Base-by-base conservation (phyloP, 2,329 filamentous ascomycete genomes). In the Talaromyces sp. region DNA sequence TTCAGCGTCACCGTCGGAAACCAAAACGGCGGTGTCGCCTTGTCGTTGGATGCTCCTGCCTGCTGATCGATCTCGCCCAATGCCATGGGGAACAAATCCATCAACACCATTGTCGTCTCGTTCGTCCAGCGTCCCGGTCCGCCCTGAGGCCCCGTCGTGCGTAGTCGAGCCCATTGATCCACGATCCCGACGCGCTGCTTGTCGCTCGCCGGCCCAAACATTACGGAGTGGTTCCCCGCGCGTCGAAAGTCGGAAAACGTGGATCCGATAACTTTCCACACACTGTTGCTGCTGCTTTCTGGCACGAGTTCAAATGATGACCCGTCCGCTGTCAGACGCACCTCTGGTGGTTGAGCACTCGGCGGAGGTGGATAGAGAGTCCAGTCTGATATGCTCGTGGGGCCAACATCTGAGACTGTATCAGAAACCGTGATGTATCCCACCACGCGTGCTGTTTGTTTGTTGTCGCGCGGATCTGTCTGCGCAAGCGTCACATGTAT, bases 1-100 rank as follows among this genome's bases (percentile, higher is more conserved):
- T 90, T 92, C 70, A 95, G 75, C 18, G 87, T 78, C 1, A 96
- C 74, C 0, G 91, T 96, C 0, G 90, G 90, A 71, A 91, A 92
- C 90, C 89, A 92, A 67, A 85, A 86, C 73, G 59, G 76, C 4
- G 61, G 58, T 3, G 42, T 9, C n/a, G n/a, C n/a, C n/a, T 55
- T 8, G 9, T 54, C 2, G 2, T 63, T 66, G 52, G 64, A 78
- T 72, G 40, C 68, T 18, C 65, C 67, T 33, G 63, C 65, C 57
- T 69, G 72, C 76, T 62, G 16, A n/a, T 53, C 60, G 7, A 62
- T 5, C 6, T 57, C 68, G 69, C 71, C 75, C 61, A 76, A 70
- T 36, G 75, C 73, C 72, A 91, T 87, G 14, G 88, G 88, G 66
- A 88, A 90, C 70, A 86, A 85, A 72, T 94, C 90, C 18, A 81